Percentiles rank a stretch among this genome's conserved stretches.
phyloP scores from a whole-genome alignment of 2,329 filamentous ascomycete species.

The Xylaria digitata region DNA sequence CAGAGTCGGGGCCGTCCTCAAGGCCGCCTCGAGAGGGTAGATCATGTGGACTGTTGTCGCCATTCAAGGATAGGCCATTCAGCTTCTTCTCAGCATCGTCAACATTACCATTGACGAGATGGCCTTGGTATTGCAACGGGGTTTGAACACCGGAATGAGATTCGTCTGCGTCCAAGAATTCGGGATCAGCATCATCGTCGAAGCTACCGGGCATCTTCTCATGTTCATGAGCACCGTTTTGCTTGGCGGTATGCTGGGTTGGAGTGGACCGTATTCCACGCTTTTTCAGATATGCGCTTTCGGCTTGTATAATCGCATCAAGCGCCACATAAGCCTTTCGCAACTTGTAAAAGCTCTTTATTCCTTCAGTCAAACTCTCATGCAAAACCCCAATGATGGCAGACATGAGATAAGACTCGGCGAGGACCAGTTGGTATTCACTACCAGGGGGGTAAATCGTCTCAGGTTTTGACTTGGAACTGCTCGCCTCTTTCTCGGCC shows the following conservation, averaged over 20 bases:
- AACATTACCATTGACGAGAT: slow-evolving; percentile 51
- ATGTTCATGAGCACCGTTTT: slow-evolving; percentile 27
- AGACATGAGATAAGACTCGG: slow-evolving; percentile 88
- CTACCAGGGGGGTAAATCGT: slow-evolving; percentile 82
- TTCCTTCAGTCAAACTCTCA: slow-evolving; percentile 89
- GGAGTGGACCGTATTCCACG: slow-evolving; percentile 47
- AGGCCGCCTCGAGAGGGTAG: slow-evolving; percentile 22
- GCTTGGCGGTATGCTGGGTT: slow-evolving; percentile 35
- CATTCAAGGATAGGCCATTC: slow-evolving; percentile 42
- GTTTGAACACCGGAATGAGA: slow-evolving; percentile 57
- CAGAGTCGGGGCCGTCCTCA: slow-evolving; percentile 65
- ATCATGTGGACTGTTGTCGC: slow-evolving; percentile 16
- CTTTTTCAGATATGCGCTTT: slow-evolving; percentile 66
- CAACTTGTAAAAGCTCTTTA: slow-evolving; percentile 93
- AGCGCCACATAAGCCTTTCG: slow-evolving; percentile 88
- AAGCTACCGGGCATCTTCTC: slow-evolving; percentile 39
- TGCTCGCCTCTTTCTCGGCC: slow-evolving; percentile 71
- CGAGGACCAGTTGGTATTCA: slow-evolving; percentile 86
- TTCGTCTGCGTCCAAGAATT: slow-evolving; percentile 69
- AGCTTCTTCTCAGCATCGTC: slow-evolving; percentile 47
- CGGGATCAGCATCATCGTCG: slow-evolving; percentile 52
- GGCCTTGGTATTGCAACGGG: slow-evolving; percentile 59
- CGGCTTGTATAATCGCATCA: slow-evolving; percentile 80
- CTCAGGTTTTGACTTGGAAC: slow-evolving; percentile 41
- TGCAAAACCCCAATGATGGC: slow-evolving; percentile 90